Percentiles rank a stretch among this genome's conserved stretches.
Evolutionary conservation across 768 basidiomycete species (phyloP).

Genomic region (Lentinula sp.): DNA sequence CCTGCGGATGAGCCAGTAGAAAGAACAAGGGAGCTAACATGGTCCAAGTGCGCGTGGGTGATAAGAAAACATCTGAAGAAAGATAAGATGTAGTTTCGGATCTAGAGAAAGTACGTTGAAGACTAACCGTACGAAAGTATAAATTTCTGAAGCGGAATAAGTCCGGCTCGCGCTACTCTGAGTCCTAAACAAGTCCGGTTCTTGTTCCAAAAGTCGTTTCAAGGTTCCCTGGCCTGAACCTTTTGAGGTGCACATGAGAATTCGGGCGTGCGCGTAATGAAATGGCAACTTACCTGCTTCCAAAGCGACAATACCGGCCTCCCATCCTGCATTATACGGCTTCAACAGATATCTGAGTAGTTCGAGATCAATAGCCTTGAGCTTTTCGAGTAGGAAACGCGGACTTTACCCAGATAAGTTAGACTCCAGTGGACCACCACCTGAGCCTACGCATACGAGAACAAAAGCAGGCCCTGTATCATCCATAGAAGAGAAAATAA

Average conservation of each 20-base stretch:
- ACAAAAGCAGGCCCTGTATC: background rate
- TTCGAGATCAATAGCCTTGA: constrained; percentile 5
- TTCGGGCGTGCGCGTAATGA: too few relatives aligned
- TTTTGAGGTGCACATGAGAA: constrained; percentile 20
- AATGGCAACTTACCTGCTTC: constrained; percentile 68
- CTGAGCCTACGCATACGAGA: background rate
- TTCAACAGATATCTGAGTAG: constrained; percentile 81
- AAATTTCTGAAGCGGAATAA: constrained; percentile 43
- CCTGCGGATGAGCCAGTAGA: constrained; percentile 73
- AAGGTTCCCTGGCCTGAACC: constrained; percentile 87
- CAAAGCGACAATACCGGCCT: constrained; percentile 74
- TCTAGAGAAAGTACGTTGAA: background rate
- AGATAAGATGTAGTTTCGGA: background rate
- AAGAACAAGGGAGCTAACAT: constrained; percentile 76
- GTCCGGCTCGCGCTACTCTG: constrained; percentile 15
- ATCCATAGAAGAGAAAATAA: background rate
- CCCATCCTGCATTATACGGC: constrained; percentile 57
- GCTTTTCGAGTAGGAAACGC: constrained; percentile 6
- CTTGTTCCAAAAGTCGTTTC: constrained; percentile 45
- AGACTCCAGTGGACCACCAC: constrained; percentile 83
- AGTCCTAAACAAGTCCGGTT: constrained; percentile 48
- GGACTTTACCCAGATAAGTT: constrained; percentile 76
- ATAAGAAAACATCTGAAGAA: constrained; percentile 69
- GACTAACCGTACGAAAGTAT: constrained; percentile 45
- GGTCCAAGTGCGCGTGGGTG: constrained; percentile 90